Conservation (phyloP, 306 rosid genomes). For the Spatholobus suberectus region DNA sequence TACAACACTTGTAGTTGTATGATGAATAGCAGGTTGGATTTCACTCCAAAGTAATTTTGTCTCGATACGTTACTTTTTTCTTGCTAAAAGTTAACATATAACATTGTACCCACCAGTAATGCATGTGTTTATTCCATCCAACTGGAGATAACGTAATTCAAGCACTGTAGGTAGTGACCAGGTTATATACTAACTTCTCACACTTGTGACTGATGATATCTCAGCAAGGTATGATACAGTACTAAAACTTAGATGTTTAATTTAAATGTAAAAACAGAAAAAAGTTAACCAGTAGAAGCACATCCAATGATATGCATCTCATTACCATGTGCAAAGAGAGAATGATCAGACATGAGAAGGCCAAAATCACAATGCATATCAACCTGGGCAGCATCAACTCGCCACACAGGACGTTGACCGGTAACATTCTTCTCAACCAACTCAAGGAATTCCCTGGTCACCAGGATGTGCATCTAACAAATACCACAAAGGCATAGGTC, state of each 20-base stretch:
- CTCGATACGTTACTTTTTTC: too few relatives aligned
- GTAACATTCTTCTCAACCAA: constrained; percentile 58
- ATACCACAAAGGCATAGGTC: constrained; percentile 35
- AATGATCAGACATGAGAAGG: constrained; percentile 86
- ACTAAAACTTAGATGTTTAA: background rate
- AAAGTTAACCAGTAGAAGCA: constrained; percentile 15
- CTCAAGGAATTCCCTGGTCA: constrained; percentile 76
- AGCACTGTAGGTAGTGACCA: too few relatives aligned
- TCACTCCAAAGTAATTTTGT: too few relatives aligned
- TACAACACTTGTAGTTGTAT: too few relatives aligned
- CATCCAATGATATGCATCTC: background rate
- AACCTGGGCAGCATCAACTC: constrained; percentile 73
- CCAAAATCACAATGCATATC: constrained; percentile 64
- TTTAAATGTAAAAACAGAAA: constrained; percentile 5
- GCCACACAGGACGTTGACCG: constrained; percentile 74
- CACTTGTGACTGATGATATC: background rate
- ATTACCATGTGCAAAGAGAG: constrained; percentile 75
- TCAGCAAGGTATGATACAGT: background rate
- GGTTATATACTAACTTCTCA: constrained; percentile 2
- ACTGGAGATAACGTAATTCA: too few relatives aligned
- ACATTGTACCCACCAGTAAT: too few relatives aligned
- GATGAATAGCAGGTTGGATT: too few relatives aligned
- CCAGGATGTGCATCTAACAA: constrained; percentile 60
- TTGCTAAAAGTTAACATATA: too few relatives aligned
- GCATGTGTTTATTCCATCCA: too few relatives aligned